Conservation (phyloP, 805 yeast species). For the Hanseniaspora clermontiae region DNA sequence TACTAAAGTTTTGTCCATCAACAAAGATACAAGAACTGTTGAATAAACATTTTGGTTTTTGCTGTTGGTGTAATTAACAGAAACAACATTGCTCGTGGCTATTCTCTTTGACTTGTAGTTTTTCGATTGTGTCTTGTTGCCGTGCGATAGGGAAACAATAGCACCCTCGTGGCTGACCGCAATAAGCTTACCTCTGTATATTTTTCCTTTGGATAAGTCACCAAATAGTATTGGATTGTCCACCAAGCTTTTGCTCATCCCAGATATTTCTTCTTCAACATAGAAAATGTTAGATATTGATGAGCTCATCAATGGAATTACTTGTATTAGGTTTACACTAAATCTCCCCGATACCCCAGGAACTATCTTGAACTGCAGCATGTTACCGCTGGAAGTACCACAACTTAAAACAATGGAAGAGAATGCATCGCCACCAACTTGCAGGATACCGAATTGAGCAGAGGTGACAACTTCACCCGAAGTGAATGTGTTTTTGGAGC, state of each 20-base stretch:
- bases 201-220: slow-evolving; percentile 3
- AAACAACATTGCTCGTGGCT: slow-evolving; percentile 40
- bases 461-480: slow-evolving; percentile 33
- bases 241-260: not conserved
- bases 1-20: slow-evolving; percentile 37
- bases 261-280: slow-evolving; percentile 32
- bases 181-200: slow-evolving; percentile 2
- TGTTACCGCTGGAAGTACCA: slow-evolving; percentile 68
- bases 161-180: slow-evolving; percentile 33
- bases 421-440: slow-evolving; percentile 50
- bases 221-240: slow-evolving; percentile 4
- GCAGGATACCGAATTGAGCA: slow-evolving; percentile 63
- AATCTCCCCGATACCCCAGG: slow-evolving; percentile 56
- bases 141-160: slow-evolving; percentile 21
- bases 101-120: slow-evolving; percentile 36
- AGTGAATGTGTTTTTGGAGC: slow-evolving; percentile 18
- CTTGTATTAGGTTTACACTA: slow-evolving; percentile 39
- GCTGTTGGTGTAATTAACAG: slow-evolving; percentile 21
- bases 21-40: slow-evolving; percentile 36
- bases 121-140: slow-evolving; percentile 49
- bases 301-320: slow-evolving; percentile 34
- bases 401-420: slow-evolving; percentile 61
- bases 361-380: slow-evolving; percentile 48
- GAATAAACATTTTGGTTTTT: slow-evolving; percentile 29
- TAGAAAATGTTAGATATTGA: slow-evolving; percentile 47